Evolutionary conservation across 176 grass and related monocot species (phyloP).

Genomic region (Rhynchospora breviuscula): DNA sequence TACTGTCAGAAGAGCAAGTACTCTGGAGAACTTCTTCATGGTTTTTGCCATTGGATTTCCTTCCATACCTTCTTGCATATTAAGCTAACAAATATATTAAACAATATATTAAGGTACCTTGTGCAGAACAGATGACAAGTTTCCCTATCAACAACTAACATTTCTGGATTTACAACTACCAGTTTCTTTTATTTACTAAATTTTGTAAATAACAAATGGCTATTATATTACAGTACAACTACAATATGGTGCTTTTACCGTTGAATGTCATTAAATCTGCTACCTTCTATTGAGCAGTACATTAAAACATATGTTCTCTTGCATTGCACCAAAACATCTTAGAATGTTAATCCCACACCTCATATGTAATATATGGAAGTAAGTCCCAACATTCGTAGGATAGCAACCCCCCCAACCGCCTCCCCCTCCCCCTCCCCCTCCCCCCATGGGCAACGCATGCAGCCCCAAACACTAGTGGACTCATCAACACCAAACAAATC

Average conservation of each 20-base stretch:
- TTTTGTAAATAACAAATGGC: neutral
- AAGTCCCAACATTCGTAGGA: neutral
- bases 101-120: conserved; percentile 1
- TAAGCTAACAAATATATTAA: conserved; percentile 47
- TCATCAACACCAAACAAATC: neutral
- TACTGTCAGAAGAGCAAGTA: conserved; percentile 64
- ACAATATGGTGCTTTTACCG: neutral
- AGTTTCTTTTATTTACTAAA: neutral
- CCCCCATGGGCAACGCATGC: too few relatives aligned
- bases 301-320: neutral
- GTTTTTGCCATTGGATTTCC: conserved; percentile 57
- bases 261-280: neutral
- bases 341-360: neutral
- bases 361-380: neutral
- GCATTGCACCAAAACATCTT: neutral
- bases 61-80: conserved; percentile 92
- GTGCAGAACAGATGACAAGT: neutral
- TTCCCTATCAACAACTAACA: neutral
- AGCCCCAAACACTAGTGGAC: neutral
- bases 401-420: neutral
- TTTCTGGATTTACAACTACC: neutral
- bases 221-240: neutral
- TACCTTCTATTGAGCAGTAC: neutral
- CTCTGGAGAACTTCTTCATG: conserved; percentile 82
- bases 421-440: neutral